Conservation (phyloP, 2,329 filamentous ascomycete genomes). For the Thielaviopsis euricoi region DNA sequence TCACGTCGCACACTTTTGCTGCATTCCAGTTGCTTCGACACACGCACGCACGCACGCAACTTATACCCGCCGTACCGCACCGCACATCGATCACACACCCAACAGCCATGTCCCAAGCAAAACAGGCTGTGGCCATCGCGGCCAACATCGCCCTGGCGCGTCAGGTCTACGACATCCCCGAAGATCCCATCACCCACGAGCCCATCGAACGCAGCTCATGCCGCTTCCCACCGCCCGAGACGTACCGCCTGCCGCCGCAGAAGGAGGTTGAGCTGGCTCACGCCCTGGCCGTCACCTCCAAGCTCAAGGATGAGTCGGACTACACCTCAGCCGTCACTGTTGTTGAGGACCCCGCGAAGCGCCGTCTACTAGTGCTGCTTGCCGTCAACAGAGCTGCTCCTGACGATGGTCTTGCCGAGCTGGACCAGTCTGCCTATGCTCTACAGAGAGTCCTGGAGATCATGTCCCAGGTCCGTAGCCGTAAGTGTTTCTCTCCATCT, state of each 20-base stretch:
- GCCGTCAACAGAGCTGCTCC: constrained; percentile 8
- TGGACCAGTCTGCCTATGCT: constrained; percentile 1
- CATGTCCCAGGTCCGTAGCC: constrained; percentile 7
- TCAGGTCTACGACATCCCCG: constrained; percentile 11
- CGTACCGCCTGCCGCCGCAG: constrained; percentile 7
- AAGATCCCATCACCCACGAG: constrained; percentile 8
- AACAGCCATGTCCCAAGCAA: not conserved
- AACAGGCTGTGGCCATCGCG: constrained; percentile 7
- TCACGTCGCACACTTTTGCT: too few relatives aligned
- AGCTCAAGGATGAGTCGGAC: constrained; percentile 10
- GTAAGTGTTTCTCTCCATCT: constrained; percentile 5
- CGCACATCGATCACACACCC: not conserved
- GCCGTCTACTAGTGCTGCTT: constrained; percentile 5
- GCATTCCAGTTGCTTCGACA: not conserved
- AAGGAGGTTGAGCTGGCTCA: constrained; percentile 11
- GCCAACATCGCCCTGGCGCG: constrained; percentile 10
- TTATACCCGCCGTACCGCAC: too few relatives aligned
- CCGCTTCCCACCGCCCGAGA: not conserved
- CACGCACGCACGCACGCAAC: too few relatives aligned
- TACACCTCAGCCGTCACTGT: constrained; percentile 10
- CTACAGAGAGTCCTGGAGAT: constrained; percentile 7
- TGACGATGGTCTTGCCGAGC: constrained; percentile 6
- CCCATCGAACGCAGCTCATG: constrained; percentile 2
- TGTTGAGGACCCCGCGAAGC: constrained; percentile 5
- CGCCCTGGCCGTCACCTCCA: constrained; percentile 7